Base-by-base conservation (phyloP, 164 flowering plant genomes). In the Vitis rupestris region DNA sequence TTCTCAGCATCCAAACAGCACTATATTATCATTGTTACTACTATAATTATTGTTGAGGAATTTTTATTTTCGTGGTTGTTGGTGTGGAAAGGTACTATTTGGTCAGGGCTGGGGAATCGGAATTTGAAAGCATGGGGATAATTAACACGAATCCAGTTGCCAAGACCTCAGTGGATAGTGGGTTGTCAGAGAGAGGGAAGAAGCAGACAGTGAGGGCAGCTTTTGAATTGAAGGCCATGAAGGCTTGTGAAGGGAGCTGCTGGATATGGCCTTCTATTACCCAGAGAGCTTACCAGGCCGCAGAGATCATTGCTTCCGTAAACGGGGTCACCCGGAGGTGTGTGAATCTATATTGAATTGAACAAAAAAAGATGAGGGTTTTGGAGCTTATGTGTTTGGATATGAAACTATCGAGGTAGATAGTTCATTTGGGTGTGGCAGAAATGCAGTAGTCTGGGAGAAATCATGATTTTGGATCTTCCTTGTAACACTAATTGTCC, bases 261-360 rank as follows among this genome's bases (percentile, higher is more conserved):
- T 92, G 98, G 98, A 87, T 94, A 74, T 94, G 97, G 98, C 95
- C 97, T 74, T 92, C 98, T 47, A 92, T 94, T 64, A 94, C 98
- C 50, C 98, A 94, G 82, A 80, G 98, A 77, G 91, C 98, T 78
- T 94, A 94, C 69, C 97, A 94, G 73, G 88, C 95, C 69, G 98
- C 97, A 3, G 98, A 92, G 84, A 87, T 90, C 64, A 89, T 92
- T 74, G 97, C 98, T 51, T 65, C 89, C 0, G 84, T 89, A n/a
- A 90, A 90, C 69, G 84, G 81, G 8, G 60, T 94, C 61, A 37
- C 44, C 7, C 44, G 44, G 44, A 37, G 44, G 44, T 37, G 44
- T 37, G 44, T 37, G 6, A 37, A 37, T 37, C 44, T 3, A 37
- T 37, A 37, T 37, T 37, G 44, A 37, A 37, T 37, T 4, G 44